Base-by-base conservation (phyloP, 1,284 basidiomycete genomes). In the Mycena citricolor region DNA sequence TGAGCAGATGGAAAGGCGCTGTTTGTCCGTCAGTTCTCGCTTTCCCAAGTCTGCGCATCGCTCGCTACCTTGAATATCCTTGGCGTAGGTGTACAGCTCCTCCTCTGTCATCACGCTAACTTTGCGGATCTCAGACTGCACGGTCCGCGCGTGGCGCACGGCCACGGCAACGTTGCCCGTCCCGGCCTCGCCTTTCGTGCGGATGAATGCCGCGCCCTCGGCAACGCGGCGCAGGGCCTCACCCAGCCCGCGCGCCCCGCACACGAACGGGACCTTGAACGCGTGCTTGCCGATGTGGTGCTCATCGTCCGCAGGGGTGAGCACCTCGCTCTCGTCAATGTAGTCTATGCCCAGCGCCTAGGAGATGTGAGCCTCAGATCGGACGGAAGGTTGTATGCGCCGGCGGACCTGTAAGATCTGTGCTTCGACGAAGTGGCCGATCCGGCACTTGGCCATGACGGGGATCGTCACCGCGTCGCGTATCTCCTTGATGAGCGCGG, bases 131-230 rank as follows among this genome's bases (percentile, higher is more conserved):
- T 94, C 91, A 55, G 82, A 73, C 71, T 66, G 83, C 48, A 95
- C 83, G 19, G 86, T 74, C 43, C 95, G 83, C 60, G 90, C 84
- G 74, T 98, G 95, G 53, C 91, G 83, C 44, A 98, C 95, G 32
- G 93, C 94, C 70, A 98, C 95, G 54, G 98, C 92, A 39, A 98
- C 90, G 65, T 99, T 98, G 30, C 97, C 95, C 0, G 95, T 99
- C 29, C 95, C 95, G 19, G 95, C 95, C 69, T 94, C 91, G 52
- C 97, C 94, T 70, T 97, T 97, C 49, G 94, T 97, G 57, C 94
- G 90, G 67, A 98, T 94, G 75, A 94, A 94, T 8, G 94, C 91
- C 1, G 94, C 97, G 48, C 95, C 97, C 66, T 99, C 95, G 22
- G 90, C 93, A 62, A 99, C 97, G 55, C 95, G 86, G 30, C 95